phyloP scores from a whole-genome alignment of 2,329 filamentous ascomycete genomes.

The Colletotrichum horii region DNA sequence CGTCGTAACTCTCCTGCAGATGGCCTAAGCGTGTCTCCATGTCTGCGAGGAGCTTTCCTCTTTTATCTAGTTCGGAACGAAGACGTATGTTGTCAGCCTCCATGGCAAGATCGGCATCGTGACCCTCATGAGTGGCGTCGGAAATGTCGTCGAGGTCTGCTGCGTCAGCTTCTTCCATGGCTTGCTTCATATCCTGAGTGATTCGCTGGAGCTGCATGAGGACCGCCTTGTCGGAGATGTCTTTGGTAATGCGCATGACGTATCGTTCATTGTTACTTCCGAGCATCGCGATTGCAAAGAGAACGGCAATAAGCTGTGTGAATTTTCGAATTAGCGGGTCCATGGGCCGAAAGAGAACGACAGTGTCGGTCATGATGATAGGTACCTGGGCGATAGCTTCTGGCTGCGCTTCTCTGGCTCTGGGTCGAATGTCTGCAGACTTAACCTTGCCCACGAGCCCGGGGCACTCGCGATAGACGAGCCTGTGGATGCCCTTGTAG shows the following conservation, averaged over 20 bases:
- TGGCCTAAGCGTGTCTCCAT: conserved; percentile 64
- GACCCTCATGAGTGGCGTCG: conserved; percentile 45
- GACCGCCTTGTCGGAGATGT: conserved; percentile 38
- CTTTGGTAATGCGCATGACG: conserved; percentile 46
- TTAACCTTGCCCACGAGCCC: conserved; percentile 58
- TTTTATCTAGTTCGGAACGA: conserved; percentile 54
- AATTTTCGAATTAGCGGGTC: conserved; percentile 30
- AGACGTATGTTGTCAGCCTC: conserved; percentile 61
- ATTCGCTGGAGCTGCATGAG: conserved; percentile 53
- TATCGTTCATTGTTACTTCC: conserved; percentile 62
- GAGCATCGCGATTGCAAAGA: conserved; percentile 65
- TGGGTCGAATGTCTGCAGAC: conserved; percentile 60
- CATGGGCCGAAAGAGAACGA: background rate
- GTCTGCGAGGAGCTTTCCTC: conserved; percentile 63
- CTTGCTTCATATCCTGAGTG: conserved; percentile 45
- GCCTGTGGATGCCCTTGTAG: conserved; percentile 59
- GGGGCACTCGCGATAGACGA: conserved; percentile 57
- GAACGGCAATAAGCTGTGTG: conserved; percentile 64
- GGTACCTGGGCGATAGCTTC: conserved; percentile 59
- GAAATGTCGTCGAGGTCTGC: conserved; percentile 39
- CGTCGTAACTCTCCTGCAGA: conserved; percentile 67
- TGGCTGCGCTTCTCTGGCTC: conserved; percentile 61
- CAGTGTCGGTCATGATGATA: background rate
- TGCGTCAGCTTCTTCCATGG: conserved; percentile 36
- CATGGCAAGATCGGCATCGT: conserved; percentile 60